Evolutionary conservation across 1,284 basidiomycete species (phyloP), one percentile per base, ranked within the genome.

Genomic region (Marasmius sp.): DNA sequence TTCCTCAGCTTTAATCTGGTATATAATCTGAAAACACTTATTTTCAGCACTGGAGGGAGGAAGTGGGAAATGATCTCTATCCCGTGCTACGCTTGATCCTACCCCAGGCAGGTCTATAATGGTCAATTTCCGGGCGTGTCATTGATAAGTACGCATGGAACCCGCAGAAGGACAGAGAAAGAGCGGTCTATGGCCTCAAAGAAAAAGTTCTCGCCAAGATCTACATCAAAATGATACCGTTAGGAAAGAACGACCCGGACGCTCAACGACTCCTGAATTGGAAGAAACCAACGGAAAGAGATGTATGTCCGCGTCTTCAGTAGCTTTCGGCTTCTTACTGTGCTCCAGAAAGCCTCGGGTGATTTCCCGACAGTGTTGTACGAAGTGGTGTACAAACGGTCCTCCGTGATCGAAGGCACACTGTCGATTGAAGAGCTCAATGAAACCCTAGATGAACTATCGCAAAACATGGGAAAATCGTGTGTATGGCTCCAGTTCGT

Each of bases 121-220:
- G 36, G 65, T 37, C 36, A 20, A 27, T 27, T 57, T 54, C 63
- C 55, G 66, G 27, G 48, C 47, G n/a, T 60, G 14, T 38, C 18
- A 22, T 27, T 38, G 14, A 18, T 16, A 10, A 20, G 11, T 51
- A 20, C 18, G 38, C n/a, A 20, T 38, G 14, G 36, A 14, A 54
- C 20, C 48, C 64, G 45, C 71, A 97, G 94, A 92, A 94, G 84
- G 95, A 98, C 72, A 84, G 91, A 39, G 93, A 97, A 66, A 86
- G 95, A 56, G 85, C 93, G 0, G 88, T 94, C 0, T 98, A 97
- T 74, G 92, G 93, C 9, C 74, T 97, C 65, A 97, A 97, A 73
- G 96, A 98, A 77, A 91, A 91, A 74, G 92, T 91, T 69, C 78
- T 98, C 2, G 94, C 94, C 2, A 95, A 94, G 74, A 87, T 86